Evolutionary conservation across 2,329 filamentous ascomycete species (phyloP), one percentile per base, ranked within the genome.

Genomic region (Epichloe baconii): DNA sequence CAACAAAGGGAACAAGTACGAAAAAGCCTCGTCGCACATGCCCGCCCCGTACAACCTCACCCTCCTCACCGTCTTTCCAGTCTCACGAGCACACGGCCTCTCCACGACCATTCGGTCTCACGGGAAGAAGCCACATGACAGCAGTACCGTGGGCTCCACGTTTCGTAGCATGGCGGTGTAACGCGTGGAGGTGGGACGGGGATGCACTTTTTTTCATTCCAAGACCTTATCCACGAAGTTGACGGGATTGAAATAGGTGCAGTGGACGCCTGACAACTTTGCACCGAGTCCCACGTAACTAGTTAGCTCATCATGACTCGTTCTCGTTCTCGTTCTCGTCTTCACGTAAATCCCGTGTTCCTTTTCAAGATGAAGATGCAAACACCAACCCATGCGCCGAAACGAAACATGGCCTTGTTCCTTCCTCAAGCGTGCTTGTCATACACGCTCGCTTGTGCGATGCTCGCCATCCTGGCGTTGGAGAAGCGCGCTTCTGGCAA

Each of bases 401-500:
- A 31, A 23, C 3, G 8, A 14, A 14, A n/a, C 42, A 44, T 10
- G 26, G 11, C 3, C 26, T 26, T n/a, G 42, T 26, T n/a, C 8
- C 14, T 26, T 26, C 14, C 15, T 8, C 5, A 15, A 42, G 45
- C 19, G 6, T 19, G 45, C 19, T 11, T 31, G 5, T 41, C 71
- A 58, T 80, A 77, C 43, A 90, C 79, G 64, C 82, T 86, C 56
- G 70, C 70, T 64, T 89, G 85, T 4, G 77, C 74, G 57, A 74
- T 77, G 0, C 76, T 65, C 6, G 80, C 82, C 48, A 86, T 65
- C 58, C 78, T 81, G 56, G 86, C 64, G 43, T 73, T 77, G 36
- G 79, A 74, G 63, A 90, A 95, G 49, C 78, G 73, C 31, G 82
- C 77, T 68, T 96, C 90, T 0, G 85, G 75, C 42, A 94, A 72